Evolutionary conservation across 495 filamentous ascomycete genomes (phyloP), one percentile per base, ranked within the genome.

Genomic region (Hypoxylon intermedium): DNA sequence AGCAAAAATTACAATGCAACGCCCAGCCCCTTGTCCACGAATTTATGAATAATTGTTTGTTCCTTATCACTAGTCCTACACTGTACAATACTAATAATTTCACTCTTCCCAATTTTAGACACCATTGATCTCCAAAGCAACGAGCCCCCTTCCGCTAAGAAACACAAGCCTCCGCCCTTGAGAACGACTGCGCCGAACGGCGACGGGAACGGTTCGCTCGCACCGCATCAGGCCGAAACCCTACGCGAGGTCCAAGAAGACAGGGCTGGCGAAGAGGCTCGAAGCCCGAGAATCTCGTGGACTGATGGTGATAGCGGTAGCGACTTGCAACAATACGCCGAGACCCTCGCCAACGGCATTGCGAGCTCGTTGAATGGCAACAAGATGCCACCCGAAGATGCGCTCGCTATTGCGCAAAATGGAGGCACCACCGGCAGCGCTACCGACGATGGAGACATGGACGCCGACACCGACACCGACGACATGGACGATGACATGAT

Each of bases 81-180:
- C 58, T 63, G 52, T 70, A 60, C 42, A 58, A 15, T 57, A 45
- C 60, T 65, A 53, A 71, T 33, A 48, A 5, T 53, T 42, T 50
- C 41, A 21, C 44, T 53, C 50, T 59, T 58, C 64, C 56, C 60
- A 54, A 52, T 55, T n/a, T n/a, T 68, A 97, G 94, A 99, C 77
- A 93, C 94, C 46, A 86, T 98, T 72, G 94, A 98, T 76, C 87
- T 98, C 5, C 95, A 99, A 79, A 84, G 88, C 73, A 88, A 86
- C 67, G 78, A 87, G 70, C 75, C 89, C 20, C 91, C 91, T 19
- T 92, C 93, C 37, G 89, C 94, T 5, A 82, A 96, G 74, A 90
- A 90, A 63, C 89, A 92, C 75, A 71, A 46, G 34, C 33, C 52
- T 60, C 62, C 45, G n/a, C 20, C 59, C 38, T 56, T 60, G 43